Evolutionary conservation across 176 grass and related monocot genomes (phyloP).

Genomic region (Lolium perenne): DNA sequence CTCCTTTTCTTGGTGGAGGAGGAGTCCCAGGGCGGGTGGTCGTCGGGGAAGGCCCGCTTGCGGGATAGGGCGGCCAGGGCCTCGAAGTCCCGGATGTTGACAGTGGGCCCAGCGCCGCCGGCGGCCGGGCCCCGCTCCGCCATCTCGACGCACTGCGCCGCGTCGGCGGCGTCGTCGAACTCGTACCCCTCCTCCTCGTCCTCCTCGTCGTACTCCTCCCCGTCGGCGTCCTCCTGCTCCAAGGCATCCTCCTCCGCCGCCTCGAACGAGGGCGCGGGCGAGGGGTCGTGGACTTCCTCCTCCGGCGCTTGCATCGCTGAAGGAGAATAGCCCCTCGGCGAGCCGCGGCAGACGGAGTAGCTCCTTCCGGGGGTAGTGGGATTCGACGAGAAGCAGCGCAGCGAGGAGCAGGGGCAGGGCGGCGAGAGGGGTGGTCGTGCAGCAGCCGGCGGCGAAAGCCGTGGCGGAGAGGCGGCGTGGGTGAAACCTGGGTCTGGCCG

Average conservation of each 20-base stretch:
- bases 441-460: constrained; percentile 2
- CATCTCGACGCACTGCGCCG: constrained; percentile 50
- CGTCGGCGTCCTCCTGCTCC: not conserved
- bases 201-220: constrained; percentile 32
- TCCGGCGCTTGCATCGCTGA: not conserved
- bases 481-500: not conserved
- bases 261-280: not conserved
- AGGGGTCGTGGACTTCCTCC: not conserved
- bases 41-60: constrained; percentile 63
- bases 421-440: not conserved
- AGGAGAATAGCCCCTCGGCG: not conserved
- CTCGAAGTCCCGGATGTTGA: constrained; percentile 58
- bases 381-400: not conserved
- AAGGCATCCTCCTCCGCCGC: not conserved
- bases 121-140: not conserved
- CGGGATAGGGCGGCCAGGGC: constrained; percentile 46
- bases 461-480: not conserved
- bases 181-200: constrained; percentile 45
- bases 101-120: not conserved
- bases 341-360: not conserved
- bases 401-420: not conserved
- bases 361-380: not conserved
- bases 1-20: not conserved
- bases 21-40: no score
- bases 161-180: constrained; percentile 48